These are phyloP conservation scores for Primulina tabacum DNA, from an alignment of 257 asterid species.

Conservation along the genomic window DNA sequence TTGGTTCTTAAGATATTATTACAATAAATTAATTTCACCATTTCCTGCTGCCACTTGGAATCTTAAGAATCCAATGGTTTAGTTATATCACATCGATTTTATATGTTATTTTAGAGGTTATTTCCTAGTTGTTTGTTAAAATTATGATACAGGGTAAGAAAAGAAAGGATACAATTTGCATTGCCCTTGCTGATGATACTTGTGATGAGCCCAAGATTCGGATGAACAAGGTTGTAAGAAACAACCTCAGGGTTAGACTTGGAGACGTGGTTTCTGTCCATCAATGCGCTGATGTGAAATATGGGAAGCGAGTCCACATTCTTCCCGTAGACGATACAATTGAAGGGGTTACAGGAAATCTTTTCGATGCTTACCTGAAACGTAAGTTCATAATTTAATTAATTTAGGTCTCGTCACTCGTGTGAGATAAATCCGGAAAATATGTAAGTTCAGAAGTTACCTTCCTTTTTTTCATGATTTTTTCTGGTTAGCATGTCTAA, in stretches of 20 bases:
- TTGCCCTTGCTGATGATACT: constrained; percentile 66
- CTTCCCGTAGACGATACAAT: constrained; percentile 61
- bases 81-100: neutral
- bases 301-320: constrained; percentile 57
- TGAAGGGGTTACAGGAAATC: constrained; percentile 69
- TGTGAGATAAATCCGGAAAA: neutral
- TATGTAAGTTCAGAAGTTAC: neutral
- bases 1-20: neutral
- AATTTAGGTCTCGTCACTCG: neutral
- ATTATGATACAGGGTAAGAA: constrained; percentile 51
- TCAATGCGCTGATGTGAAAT: constrained; percentile 59
- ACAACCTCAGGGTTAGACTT: constrained; percentile 56
- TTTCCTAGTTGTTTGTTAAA: neutral
- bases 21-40: neutral
- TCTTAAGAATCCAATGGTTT: neutral
- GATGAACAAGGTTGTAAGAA: constrained; percentile 72
- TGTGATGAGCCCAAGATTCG: constrained; percentile 64
- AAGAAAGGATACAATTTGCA: constrained; percentile 61
- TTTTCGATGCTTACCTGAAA: constrained; percentile 52
- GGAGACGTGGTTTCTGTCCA: constrained; percentile 77
- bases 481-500: neutral
- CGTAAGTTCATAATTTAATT: neutral
- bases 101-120: neutral
- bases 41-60: neutral
- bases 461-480: neutral